Evolutionary conservation across 495 filamentous ascomycete species (phyloP).

Genomic region (Tuber calosporum): DNA sequence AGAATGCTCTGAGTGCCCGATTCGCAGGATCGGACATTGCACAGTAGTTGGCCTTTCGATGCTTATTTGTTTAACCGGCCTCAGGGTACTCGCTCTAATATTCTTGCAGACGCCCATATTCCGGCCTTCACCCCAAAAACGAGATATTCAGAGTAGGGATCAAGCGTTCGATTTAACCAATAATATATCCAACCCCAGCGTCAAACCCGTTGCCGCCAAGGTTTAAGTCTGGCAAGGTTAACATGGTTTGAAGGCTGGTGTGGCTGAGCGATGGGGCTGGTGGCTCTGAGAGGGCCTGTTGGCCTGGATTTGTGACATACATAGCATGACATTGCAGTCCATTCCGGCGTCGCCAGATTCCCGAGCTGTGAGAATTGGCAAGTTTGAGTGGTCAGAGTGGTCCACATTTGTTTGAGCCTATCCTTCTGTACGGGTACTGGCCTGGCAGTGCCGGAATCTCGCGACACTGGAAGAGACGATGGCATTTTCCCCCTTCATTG

Average conservation of each 20-base stretch:
- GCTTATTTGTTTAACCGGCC: background rate
- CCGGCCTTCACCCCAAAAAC: background rate
- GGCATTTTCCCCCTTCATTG: background rate
- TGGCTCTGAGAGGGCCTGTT: background rate
- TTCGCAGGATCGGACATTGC: background rate
- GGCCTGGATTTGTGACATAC: background rate
- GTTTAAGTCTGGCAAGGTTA: background rate
- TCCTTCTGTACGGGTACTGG: too few relatives aligned
- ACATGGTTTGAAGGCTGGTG: background rate
- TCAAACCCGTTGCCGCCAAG: background rate
- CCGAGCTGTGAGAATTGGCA: too few relatives aligned
- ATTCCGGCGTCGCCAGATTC: too few relatives aligned
- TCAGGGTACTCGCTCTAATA: background rate
- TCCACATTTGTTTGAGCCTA: too few relatives aligned
- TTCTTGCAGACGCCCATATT: background rate
- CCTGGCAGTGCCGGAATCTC: too few relatives aligned
- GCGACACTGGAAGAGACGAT: too few relatives aligned
- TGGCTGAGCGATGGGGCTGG: background rate
- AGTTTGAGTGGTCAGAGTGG: too few relatives aligned
- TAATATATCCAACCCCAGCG: background rate
- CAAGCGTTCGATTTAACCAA: background rate
- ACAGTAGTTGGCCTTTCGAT: background rate
- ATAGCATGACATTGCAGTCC: too few relatives aligned
- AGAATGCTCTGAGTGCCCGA: background rate
- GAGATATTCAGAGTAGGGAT: background rate